A percentile compares a stretch with the other conserved stretches of the same genome.
Conservation (phyloP, 441 rosid species). For the Dalechampia spathulata region DNA sequence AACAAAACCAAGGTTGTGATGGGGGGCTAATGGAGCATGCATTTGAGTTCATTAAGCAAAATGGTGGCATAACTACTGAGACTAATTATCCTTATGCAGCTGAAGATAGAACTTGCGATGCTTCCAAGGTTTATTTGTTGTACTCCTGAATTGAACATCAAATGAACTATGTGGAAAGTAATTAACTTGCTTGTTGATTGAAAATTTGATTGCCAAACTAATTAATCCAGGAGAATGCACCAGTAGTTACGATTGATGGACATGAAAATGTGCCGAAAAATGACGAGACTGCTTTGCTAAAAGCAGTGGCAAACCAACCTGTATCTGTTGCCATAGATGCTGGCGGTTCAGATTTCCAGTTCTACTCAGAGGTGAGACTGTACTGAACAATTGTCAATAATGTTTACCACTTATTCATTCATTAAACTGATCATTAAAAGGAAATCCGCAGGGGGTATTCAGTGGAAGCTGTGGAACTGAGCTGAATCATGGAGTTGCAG, state of each 20-base stretch:
- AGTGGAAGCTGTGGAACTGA: constrained; percentile 66
- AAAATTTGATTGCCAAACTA: no score
- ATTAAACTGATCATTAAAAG: no score
- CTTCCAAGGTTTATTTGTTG: constrained; percentile 20
- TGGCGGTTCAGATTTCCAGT: constrained; percentile 68
- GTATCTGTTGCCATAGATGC: constrained; percentile 82
- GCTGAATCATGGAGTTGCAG: constrained; percentile 67
- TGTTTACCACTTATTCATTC: neutral
- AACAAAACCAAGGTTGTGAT: constrained; percentile 62
- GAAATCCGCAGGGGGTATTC: constrained; percentile 57
- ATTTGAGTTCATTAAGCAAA: constrained; percentile 59
- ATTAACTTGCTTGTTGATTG: no score
- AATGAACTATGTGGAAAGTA: no score
- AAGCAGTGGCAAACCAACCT: constrained; percentile 76
- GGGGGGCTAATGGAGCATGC: constrained; percentile 88
- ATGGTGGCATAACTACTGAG: constrained; percentile 64
- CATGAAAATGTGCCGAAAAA: constrained; percentile 59
- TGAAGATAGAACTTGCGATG: constrained; percentile 39
- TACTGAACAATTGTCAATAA: neutral
- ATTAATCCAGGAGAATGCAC: constrained; percentile 32
- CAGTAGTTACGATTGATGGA: constrained; percentile 66
- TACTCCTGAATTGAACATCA: neutral
- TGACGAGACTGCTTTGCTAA: constrained; percentile 57
- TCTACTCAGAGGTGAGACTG: constrained; percentile 72
- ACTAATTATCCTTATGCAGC: constrained; percentile 53